Evolutionary conservation across 148 eudicot species (phyloP).

Genomic region (Camellia lanceoleosa): DNA sequence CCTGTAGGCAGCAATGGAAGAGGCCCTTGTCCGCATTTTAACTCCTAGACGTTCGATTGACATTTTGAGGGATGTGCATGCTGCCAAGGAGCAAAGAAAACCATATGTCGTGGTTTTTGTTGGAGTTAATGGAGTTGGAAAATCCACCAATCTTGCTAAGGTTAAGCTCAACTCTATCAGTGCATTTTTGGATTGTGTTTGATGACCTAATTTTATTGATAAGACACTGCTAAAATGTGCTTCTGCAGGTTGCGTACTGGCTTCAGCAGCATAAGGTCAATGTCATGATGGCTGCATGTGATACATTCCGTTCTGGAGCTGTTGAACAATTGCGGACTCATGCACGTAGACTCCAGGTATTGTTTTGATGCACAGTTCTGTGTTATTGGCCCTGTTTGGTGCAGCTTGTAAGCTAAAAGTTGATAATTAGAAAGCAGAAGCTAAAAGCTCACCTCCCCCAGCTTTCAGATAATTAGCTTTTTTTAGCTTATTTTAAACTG

Average conservation of each 20-base stretch:
- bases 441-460: no score
- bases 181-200: neutral
- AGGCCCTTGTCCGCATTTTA: constrained; percentile 92
- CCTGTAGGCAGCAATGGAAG: constrained; percentile 90
- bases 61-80: constrained; percentile 94
- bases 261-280: constrained; percentile 79
- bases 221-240: neutral
- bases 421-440: no score
- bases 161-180: constrained; percentile 28
- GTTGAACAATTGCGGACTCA: constrained; percentile 98
- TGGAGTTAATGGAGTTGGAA: constrained; percentile 99
- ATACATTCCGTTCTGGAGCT: constrained; percentile 97
- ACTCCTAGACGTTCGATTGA: constrained; percentile 97
- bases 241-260: constrained; percentile 92
- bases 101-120: constrained; percentile 98
- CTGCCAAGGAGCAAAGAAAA: constrained; percentile 88
- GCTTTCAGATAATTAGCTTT: no score
- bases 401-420: no score
- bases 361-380: neutral
- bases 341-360: constrained; percentile 95
- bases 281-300: constrained; percentile 99
- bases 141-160: constrained; percentile 98
- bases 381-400: no score
- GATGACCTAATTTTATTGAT: constrained; percentile 11
- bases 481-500: no score